phyloP scores from a whole-genome alignment of 2,329 filamentous ascomycete species.

The Colletotrichum sp. region DNA sequence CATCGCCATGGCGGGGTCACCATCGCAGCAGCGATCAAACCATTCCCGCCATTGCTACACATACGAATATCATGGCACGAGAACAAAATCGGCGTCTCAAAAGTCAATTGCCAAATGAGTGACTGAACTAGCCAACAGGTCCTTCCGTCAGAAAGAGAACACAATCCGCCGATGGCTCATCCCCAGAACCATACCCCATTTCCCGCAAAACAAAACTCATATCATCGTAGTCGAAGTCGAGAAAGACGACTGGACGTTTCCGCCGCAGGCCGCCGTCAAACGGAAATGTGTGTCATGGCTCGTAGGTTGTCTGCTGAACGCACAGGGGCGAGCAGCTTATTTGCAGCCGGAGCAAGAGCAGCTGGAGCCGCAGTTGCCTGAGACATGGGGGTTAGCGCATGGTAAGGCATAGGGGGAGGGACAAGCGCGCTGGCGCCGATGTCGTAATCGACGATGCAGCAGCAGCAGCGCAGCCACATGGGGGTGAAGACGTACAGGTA shows the following conservation, averaged over 20 bases:
- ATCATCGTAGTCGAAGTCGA: background rate
- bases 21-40: fast-evolving
- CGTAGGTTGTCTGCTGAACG: background rate
- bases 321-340: background rate
- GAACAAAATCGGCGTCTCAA: background rate
- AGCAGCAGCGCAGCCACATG: background rate
- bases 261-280: background rate
- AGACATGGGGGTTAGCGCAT: constrained; percentile 4
- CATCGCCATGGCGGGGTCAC: fast-evolving
- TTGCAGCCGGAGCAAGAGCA: constrained; percentile 21
- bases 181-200: background rate
- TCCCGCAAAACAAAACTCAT: background rate
- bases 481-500: constrained; percentile 11
- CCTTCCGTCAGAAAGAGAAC: background rate
- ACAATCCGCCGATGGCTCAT: background rate
- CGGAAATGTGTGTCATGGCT: background rate
- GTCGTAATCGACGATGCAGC: background rate
- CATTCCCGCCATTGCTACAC: too few relatives aligned
- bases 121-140: constrained; percentile 4
- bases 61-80: too few relatives aligned
- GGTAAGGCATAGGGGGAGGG: background rate
- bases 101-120: constrained; percentile 8
- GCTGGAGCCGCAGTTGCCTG: constrained; percentile 25
- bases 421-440: background rate
- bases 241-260: background rate